These are phyloP conservation scores for Inga leiocalycina DNA, from an alignment of 306 rosid genomes.

Conservation along the genomic window DNA sequence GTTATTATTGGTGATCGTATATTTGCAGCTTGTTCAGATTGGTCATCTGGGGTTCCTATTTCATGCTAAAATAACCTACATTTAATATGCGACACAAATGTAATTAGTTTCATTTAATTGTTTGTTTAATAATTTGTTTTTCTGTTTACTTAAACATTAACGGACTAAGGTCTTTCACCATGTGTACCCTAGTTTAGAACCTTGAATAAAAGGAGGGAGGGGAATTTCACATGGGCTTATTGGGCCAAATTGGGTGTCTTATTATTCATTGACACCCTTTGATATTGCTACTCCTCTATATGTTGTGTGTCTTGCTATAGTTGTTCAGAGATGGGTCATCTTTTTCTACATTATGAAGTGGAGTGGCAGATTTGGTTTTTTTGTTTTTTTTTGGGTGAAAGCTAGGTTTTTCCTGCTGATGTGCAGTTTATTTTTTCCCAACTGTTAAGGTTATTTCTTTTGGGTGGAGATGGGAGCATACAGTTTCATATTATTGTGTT, in stretches of 20 bases:
- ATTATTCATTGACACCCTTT: neutral
- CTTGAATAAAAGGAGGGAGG: neutral
- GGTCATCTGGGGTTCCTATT: neutral
- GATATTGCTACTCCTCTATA: neutral
- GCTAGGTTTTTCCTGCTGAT: neutral
- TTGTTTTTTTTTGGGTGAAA: neutral
- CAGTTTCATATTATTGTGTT: neutral
- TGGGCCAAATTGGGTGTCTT: neutral
- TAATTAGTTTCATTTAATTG: neutral
- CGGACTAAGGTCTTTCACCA: neutral
- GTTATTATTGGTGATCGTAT: conserved; percentile 27
- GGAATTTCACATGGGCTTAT: neutral
- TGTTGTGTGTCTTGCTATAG: neutral
- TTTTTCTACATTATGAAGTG: neutral
- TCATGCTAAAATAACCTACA: neutral
- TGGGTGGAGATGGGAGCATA: too few species aligned
- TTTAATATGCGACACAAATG: neutral
- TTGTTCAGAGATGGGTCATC: neutral
- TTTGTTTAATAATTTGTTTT: neutral
- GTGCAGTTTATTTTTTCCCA: neutral
- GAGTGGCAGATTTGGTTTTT: neutral
- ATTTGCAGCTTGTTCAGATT: neutral
- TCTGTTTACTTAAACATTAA: neutral
- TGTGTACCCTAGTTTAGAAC: neutral
- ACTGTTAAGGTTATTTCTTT: neutral